phyloP scores from a whole-genome alignment of 1,139 yeast genomes.

The Yamadazyma atlantica region DNA sequence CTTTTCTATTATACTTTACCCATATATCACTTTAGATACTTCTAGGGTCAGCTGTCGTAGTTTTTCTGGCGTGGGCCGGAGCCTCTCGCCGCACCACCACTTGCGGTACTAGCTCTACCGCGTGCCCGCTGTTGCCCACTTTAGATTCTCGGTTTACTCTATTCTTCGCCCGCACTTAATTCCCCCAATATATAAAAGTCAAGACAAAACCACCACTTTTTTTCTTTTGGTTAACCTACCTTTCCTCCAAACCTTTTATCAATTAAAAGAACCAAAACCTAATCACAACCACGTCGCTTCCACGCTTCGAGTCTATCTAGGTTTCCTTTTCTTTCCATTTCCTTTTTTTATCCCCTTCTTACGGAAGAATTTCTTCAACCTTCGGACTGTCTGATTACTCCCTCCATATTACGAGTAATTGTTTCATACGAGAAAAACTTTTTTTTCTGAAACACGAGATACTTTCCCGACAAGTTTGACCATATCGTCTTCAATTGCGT shows the following conservation, averaged over 20 bases:
- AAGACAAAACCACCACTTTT: neutral
- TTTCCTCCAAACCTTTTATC: neutral
- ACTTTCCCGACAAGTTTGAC: neutral
- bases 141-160: neutral
- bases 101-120: neutral
- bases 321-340: neutral
- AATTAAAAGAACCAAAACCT: neutral
- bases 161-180: slow-evolving; percentile 1
- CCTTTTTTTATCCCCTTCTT: neutral
- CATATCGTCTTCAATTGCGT: neutral
- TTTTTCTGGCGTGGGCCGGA: no score
- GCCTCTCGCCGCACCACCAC: no score
- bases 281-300: neutral
- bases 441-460: neutral
- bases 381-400: neutral
- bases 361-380: neutral
- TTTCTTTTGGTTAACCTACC: neutral
- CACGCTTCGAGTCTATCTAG: neutral
- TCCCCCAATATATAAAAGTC: neutral
- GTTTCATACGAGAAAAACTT: neutral
- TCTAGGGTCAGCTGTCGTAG: neutral
- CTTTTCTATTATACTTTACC: no score
- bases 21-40: no score
- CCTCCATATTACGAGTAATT: neutral
- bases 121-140: neutral